A percentile compares a stretch with the other conserved stretches of the same genome.
Conservation (phyloP, 1,284 basidiomycete species). For the Apiotrichum porosum region DNA sequence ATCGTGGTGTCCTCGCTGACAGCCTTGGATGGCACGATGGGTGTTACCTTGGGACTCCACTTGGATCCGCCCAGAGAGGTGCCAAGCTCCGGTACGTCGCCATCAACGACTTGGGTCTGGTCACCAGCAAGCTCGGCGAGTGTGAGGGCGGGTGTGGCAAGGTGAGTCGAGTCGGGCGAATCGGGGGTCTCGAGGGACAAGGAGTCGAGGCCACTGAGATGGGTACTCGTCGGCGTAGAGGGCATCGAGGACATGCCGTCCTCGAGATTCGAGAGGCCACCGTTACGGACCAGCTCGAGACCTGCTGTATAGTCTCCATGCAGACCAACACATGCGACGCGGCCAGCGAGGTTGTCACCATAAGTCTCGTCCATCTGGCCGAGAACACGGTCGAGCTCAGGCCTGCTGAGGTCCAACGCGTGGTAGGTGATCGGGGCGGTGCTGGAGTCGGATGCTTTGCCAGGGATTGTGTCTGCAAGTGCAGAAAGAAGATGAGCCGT, state of each 20-base stretch:
- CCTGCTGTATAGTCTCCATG: constrained; percentile 88
- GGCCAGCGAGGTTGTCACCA: constrained; percentile 62
- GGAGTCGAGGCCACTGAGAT: background rate
- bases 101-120: constrained; percentile 8
- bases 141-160: constrained; percentile 19
- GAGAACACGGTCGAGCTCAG: constrained; percentile 78
- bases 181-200: background rate
- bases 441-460: constrained; percentile 20
- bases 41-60: background rate
- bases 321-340: constrained; percentile 71
- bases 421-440: constrained; percentile 72
- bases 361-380: constrained; percentile 62
- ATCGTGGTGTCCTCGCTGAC: background rate
- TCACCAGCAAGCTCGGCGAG: background rate
- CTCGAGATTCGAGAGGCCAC: constrained; percentile 41
- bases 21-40: background rate
- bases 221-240: background rate
- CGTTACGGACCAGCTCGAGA: constrained; percentile 52
- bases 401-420: constrained; percentile 85
- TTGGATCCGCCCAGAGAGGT: background rate
- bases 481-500: constrained; percentile 80
- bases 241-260: constrained; percentile 3
- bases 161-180: constrained; percentile 16
- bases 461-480: constrained; percentile 55
- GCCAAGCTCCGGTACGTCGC: constrained; percentile 5